Evolutionary conservation across 177 flowering plant genomes (phyloP).

Genomic region (Telopea speciosissima): DNA sequence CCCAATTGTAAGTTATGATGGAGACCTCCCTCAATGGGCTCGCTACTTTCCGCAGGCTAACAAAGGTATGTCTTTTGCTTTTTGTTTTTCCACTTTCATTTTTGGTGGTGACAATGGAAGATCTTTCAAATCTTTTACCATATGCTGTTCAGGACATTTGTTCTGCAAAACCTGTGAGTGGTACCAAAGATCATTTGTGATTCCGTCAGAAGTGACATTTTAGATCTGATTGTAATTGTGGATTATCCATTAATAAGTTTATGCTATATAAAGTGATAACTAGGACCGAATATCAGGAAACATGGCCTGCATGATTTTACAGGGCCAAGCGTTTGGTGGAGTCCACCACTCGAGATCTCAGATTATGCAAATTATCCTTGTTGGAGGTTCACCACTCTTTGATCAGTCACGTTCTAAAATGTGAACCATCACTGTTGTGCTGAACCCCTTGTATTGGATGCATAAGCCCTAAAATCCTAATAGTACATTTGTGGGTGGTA

Average conservation of each 20-base stretch:
- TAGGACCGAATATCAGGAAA: background rate
- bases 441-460: background rate
- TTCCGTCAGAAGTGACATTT: background rate
- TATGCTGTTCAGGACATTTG: background rate
- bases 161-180: background rate
- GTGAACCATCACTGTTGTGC: background rate
- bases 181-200: background rate
- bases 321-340: background rate
- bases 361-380: background rate
- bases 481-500: background rate
- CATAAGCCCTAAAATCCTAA: background rate
- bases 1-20: conserved; percentile 86
- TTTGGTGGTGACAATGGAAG: background rate
- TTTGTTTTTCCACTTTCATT: background rate
- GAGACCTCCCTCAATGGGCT: conserved; percentile 96
- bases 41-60: conserved; percentile 96
- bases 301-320: background rate
- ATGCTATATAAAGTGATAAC: background rate
- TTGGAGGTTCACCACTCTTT: too few relatives aligned
- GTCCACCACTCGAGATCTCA: background rate
- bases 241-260: background rate
- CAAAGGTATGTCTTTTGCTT: conserved; percentile 51
- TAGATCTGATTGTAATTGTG: background rate
- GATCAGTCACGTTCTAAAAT: background rate
- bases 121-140: background rate